Conservation (phyloP, 495 filamentous ascomycete species). For the Thozetella sp. region DNA sequence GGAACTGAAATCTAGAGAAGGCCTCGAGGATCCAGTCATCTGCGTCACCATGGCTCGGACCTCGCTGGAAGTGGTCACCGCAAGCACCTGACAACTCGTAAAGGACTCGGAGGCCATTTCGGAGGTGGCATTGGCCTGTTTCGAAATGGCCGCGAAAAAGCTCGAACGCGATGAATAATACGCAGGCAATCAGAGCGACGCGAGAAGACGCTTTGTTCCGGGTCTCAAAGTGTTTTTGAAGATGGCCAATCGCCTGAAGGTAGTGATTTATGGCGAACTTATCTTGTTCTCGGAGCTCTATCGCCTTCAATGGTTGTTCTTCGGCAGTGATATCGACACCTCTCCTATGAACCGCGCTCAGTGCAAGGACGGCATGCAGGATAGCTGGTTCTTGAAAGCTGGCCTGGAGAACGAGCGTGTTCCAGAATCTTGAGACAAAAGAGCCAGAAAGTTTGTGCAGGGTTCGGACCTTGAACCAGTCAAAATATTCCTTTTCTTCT, state of each 20-base stretch:
- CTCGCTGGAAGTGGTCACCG: conserved; percentile 5
- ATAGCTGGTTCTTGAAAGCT: background rate
- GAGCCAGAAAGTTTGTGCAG: background rate
- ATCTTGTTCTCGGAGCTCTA: background rate
- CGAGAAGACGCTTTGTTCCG: background rate
- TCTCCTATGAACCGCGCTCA: background rate
- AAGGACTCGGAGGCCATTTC: conserved; percentile 34
- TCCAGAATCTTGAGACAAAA: background rate
- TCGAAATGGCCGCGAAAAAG: conserved; percentile 29
- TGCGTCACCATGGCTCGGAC: conserved; percentile 9
- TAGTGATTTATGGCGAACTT: background rate
- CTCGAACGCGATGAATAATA: background rate
- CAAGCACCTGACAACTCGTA: conserved; percentile 3
- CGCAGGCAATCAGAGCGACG: background rate
- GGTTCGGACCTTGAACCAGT: background rate
- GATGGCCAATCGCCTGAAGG: background rate
- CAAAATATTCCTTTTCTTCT: background rate
- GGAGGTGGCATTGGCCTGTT: conserved; percentile 42
- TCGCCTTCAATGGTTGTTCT: background rate
- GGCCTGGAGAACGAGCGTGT: background rate
- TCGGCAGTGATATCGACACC: background rate
- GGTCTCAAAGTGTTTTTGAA: background rate
- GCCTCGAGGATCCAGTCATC: conserved; percentile 39
- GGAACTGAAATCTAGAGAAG: conserved; percentile 33
- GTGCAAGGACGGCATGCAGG: background rate